Evolutionary conservation across 371 early-diverging fungal genomes (phyloP), one percentile per base, ranked within the genome.

Genomic region (Nematocida sp.): DNA sequence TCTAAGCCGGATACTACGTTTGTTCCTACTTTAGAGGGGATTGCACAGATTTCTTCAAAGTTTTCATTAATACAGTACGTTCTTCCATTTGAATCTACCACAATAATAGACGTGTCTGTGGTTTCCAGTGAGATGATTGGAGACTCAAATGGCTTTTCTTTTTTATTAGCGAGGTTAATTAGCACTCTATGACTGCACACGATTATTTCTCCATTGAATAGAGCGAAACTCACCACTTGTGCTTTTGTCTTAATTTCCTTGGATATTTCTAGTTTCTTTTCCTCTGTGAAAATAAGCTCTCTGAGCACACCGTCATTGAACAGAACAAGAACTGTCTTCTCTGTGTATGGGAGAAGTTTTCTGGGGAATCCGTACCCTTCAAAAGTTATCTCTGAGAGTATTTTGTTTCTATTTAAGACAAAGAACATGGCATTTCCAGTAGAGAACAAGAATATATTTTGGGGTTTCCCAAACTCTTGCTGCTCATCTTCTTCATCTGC

Each of bases 1-100:
- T 66, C 80, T n/a, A 78, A 42, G 9, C 80, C 71, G 7, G 70
- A 11, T 3, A 56, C 71, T 5, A 54, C 52, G 45, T 78, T 70
- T 25, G 80, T 78, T 5, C 80, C 80, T 46, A 78, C 69, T 42
- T 78, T 78, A 5, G 71, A 70, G 15, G 69, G 80, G 15, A 78
- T 58, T 20, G 20, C 6, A 40, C 45, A 25, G 1, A 78, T 27
- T 27, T 58, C 70, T 18, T 69, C 80, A 56, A 78, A 78, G 6
- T 15, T 11, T 15, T 6, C 15, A 39, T 46, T 27, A 7, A 70
- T 40, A 23, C 66, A 69, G 58, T 5, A 57, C 7, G 57, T 67
- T 27, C 57, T 69, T 61, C 80, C 80, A 40, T 78, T 78, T 18
- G 57, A 58, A 44, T 78, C 80, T 58, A 70, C 80, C 7, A 71